These are phyloP conservation scores for Bullera alba DNA, from an alignment of 768 basidiomycete species.

Conservation along the genomic window DNA sequence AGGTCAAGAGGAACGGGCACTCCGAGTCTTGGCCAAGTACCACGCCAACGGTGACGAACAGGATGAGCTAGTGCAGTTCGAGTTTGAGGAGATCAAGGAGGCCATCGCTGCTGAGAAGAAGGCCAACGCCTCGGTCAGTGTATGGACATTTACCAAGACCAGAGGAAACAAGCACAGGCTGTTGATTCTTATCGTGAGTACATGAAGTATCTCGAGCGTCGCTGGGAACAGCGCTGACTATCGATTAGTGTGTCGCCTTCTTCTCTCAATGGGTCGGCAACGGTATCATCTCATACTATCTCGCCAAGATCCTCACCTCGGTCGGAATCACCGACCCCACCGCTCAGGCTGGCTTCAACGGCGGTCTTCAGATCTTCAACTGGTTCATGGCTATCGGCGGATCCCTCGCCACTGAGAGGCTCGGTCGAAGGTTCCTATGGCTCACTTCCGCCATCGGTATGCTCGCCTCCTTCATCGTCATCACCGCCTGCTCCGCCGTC, in stretches of 20 bases:
- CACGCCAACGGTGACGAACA: constrained; percentile 66
- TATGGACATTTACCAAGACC: constrained; percentile 56
- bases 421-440: constrained; percentile 63
- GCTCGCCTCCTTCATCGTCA: background rate
- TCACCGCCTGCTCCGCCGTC: background rate
- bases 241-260: constrained; percentile 58
- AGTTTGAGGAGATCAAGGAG: constrained; percentile 57
- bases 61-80: constrained; percentile 48
- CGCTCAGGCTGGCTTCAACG: constrained; percentile 69
- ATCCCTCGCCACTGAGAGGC: constrained; percentile 59
- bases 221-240: no score
- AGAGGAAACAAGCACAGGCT: constrained; percentile 64
- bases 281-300: constrained; percentile 63
- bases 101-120: constrained; percentile 61
- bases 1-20: constrained; percentile 63
- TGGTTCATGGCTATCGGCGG: constrained; percentile 55
- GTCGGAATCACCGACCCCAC: constrained; percentile 44
- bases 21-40: constrained; percentile 68
- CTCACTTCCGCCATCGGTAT: constrained; percentile 50
- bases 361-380: constrained; percentile 64
- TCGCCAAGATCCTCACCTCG: constrained; percentile 59
- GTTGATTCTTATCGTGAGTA: constrained; percentile 61
- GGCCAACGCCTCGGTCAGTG: constrained; percentile 52
- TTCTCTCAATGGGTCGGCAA: constrained; percentile 63
- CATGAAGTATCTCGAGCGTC: no score